phyloP scores from a whole-genome alignment of 202 grass and related monocot genomes.

The Zoysia matrella region DNA sequence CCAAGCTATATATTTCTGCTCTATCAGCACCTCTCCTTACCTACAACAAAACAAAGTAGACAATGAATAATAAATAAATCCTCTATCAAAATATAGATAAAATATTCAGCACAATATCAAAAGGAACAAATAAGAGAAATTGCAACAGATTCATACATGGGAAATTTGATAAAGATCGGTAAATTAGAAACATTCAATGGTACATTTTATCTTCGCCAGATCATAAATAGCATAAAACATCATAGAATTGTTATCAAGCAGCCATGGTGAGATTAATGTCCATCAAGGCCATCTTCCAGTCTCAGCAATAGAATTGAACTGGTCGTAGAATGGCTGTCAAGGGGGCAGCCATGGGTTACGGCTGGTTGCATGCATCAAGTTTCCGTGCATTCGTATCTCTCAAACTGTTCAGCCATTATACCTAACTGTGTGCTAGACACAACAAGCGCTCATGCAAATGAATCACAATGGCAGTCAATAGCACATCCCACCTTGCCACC shows the following conservation, averaged over 20 bases:
- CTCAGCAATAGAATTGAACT: not conserved
- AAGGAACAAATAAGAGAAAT: not conserved
- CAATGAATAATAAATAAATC: not conserved
- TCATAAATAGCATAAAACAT: not conserved
- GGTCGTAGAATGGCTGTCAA: not conserved
- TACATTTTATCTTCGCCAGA: not conserved
- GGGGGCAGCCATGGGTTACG: too few relatives aligned
- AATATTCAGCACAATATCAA: not conserved
- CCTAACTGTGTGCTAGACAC: not conserved
- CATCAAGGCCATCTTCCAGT: not conserved
- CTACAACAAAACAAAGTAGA: slow-evolving; percentile 49
- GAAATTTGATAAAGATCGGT: slow-evolving; percentile 5
- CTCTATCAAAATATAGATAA: not conserved
- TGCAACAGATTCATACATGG: not conserved
- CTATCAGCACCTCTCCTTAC: slow-evolving; percentile 97
- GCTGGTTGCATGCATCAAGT: not conserved
- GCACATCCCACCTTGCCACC: not conserved
- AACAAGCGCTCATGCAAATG: not conserved
- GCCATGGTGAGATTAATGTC: not conserved
- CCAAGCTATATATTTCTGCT: slow-evolving; percentile 96
- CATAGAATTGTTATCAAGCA: not conserved
- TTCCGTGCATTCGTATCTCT: not conserved
- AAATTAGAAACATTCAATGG: not conserved
- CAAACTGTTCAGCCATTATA: not conserved
- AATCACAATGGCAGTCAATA: not conserved